Base-by-base conservation (phyloP, 352 stramenopile species). In the Globisporangium sylvaticum region DNA sequence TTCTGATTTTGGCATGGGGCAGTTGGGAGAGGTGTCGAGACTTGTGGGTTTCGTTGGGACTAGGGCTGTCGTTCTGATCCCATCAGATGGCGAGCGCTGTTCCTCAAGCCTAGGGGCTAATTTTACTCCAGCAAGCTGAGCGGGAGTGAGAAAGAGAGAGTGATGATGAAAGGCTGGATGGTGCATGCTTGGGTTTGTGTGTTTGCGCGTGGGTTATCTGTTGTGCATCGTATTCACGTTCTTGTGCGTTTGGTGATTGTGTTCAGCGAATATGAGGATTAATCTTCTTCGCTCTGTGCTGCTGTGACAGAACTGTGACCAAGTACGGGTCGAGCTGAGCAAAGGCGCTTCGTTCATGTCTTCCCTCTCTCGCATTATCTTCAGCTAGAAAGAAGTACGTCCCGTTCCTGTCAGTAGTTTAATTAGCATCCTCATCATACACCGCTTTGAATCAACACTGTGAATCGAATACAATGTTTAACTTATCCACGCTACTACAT, bases 271-370 rank as follows among this genome's bases (percentile, higher is more conserved):
- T 62, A 64, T 29, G 48, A 67, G 39, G 66, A 64, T 37, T 67
- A 62, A 71, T 50, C 64, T 42, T n/a, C 20, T 64, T 64, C 58
- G 58, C 58, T 64, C 27, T 56, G 34, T 55, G 32, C 59, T 42
- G 54, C 55, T 63, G 18, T 65, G 32, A 68, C 65, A 65, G 58
- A 55, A 46, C 25, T 18, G 10, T 50, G 48, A 48, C 48, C 25
- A 66, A 44, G 20, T 70, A 70, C 52, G 65, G 65, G 10, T 70
- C 65, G 12, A 22, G 27, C 18, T 70, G 58, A 65, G n/a, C n/a
- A 37, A 8, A 37, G 31, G 7, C 7, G 31, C 20, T 50, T 24
- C 15, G 18, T 37, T n/a, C n/a, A 18, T 20, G 3, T 31, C 14
- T 53, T 24, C n/a, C 6, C 22, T 59, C 55, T 20, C 29, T n/a